Evolutionary conservation across 2,329 filamentous ascomycete species (phyloP).

Genomic region (Alternaria arbusti): DNA sequence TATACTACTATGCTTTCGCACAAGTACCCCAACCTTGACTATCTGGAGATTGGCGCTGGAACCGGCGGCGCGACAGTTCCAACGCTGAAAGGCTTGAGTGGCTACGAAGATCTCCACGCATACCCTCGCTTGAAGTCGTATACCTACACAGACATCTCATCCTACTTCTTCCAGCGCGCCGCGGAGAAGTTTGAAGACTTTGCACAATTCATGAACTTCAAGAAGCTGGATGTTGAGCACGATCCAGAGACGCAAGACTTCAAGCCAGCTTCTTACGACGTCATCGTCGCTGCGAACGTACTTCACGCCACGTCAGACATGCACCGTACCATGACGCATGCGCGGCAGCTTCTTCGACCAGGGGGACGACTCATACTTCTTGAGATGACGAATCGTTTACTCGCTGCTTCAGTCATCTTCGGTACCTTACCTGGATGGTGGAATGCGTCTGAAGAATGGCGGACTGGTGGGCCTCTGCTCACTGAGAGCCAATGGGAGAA

Average conservation of each 20-base stretch:
- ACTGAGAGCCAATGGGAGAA: constrained; percentile 43
- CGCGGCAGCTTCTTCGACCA: constrained; percentile 40
- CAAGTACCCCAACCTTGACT: constrained; percentile 20
- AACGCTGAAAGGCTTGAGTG: constrained; percentile 12
- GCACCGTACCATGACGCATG: constrained; percentile 25
- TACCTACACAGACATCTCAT: constrained; percentile 26
- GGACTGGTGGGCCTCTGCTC: constrained; percentile 36
- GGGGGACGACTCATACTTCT: constrained; percentile 56
- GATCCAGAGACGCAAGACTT: constrained; percentile 29
- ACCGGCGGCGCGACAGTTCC: constrained; percentile 22
- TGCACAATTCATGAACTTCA: constrained; percentile 20
- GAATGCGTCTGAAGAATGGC: constrained; percentile 33
- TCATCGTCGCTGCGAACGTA: constrained; percentile 45
- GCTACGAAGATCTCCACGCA: neutral
- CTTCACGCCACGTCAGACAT: constrained; percentile 34
- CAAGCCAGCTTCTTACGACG: constrained; percentile 23
- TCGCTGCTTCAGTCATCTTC: constrained; percentile 25
- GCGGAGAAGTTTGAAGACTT: constrained; percentile 16
- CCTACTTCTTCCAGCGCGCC: constrained; percentile 25
- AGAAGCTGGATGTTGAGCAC: constrained; percentile 27
- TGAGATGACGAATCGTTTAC: constrained; percentile 40
- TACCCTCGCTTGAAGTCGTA: constrained; percentile 21
- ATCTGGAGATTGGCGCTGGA: constrained; percentile 24
- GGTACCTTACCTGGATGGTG: constrained; percentile 35
- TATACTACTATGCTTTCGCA: constrained; percentile 17